Conservation (phyloP, 345 rosid species). For the Brassica carinata region DNA sequence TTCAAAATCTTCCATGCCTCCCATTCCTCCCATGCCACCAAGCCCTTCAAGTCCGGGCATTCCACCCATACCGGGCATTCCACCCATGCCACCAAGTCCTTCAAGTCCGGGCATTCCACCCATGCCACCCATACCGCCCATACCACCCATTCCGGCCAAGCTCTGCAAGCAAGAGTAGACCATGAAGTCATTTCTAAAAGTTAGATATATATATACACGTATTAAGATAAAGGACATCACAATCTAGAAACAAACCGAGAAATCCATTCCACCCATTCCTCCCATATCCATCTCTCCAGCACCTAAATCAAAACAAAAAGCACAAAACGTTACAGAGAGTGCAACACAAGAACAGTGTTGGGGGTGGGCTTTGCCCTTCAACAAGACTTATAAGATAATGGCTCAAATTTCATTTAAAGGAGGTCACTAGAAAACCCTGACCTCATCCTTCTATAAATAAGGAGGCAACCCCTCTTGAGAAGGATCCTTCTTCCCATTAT, state of each 20-base stretch:
- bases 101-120: constrained; percentile 19
- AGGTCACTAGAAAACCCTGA: too few relatives aligned
- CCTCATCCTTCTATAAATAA: too few relatives aligned
- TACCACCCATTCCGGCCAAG: constrained; percentile 37
- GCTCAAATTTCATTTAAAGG: too few relatives aligned
- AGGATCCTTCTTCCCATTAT: too few relatives aligned
- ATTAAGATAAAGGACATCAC: constrained; percentile 1
- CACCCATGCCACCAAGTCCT: constrained; percentile 36
- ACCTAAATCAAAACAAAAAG: constrained; percentile 44
- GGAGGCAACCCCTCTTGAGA: too few relatives aligned
- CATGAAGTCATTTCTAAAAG: constrained; percentile 13
- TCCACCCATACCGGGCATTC: constrained; percentile 45
- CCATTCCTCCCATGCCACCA: constrained; percentile 19
- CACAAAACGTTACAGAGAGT: background rate
- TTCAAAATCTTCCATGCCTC: constrained; percentile 67
- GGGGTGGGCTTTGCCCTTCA: too few relatives aligned
- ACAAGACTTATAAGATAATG: too few relatives aligned
- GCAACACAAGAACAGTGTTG: background rate
- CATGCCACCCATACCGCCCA: constrained; percentile 43
- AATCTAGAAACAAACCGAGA: constrained; percentile 40
- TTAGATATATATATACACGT: background rate
- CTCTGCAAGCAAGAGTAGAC: constrained; percentile 28
- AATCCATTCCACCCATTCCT: constrained; percentile 44
- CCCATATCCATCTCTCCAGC: constrained; percentile 42
- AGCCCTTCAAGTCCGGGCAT: constrained; percentile 44